These are phyloP conservation scores for Chalciporus sphaerocephalus DNA, from an alignment of 768 basidiomycete species.

Conservation along the genomic window DNA sequence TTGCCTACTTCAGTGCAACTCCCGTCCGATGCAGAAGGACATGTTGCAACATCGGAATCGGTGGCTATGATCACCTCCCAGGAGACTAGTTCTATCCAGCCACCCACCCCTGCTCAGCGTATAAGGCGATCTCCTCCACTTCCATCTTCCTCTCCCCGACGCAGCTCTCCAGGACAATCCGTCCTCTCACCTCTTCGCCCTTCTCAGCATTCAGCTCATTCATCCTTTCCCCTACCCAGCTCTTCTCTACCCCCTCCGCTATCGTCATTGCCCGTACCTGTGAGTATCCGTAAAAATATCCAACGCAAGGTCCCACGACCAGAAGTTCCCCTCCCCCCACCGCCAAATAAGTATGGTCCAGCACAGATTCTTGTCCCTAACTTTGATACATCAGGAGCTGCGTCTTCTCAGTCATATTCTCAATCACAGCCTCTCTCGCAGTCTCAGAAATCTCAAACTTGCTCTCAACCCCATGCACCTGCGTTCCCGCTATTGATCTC, in stretches of 20 bases:
- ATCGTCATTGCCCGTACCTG: conserved; percentile 4
- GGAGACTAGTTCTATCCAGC: conserved; percentile 16
- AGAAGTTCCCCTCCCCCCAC: conserved; percentile 28
- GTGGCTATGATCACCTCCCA: conserved; percentile 2
- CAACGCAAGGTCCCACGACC: conserved; percentile 49
- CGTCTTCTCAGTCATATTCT: conserved; percentile 31
- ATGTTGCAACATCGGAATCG: conserved; percentile 1
- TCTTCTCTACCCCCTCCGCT: conserved; percentile 10
- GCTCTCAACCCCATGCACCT: conserved; percentile 6
- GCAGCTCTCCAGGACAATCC: conserved; percentile 7
- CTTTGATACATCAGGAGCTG: conserved; percentile 46
- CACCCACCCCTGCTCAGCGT: conserved; percentile 31
- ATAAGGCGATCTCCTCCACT: conserved; percentile 4
- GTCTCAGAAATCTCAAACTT: conserved; percentile 30
- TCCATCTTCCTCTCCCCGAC: conserved; percentile 4
- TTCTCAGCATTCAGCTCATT: conserved; percentile 5
- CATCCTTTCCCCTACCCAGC: conserved; percentile 13
- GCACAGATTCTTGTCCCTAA: conserved; percentile 50
- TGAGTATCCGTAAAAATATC: conserved; percentile 24
- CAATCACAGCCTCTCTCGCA: conserved; percentile 24
- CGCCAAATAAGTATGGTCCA: conserved; percentile 31
- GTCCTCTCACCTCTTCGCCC: not conserved
- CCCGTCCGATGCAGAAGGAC: conserved; percentile 14
- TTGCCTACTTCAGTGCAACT: not conserved
- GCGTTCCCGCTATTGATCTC: conserved; percentile 17